A percentile compares a stretch with the other conserved stretches of the same genome.
Conservation (phyloP, 495 filamentous ascomycete genomes). For the Daldinia decipiens region DNA sequence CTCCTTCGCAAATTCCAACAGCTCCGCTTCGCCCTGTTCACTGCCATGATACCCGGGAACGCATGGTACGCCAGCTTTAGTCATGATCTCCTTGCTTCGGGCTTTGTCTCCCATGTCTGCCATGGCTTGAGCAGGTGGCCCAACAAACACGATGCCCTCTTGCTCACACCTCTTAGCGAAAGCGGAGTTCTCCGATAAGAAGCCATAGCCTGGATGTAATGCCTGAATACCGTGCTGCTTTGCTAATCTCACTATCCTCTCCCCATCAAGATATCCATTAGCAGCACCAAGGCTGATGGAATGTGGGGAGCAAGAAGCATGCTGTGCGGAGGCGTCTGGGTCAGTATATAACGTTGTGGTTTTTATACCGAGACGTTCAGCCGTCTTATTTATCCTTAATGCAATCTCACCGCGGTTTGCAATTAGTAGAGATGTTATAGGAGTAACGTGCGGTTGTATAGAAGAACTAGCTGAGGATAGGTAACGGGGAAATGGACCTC, state of each 20-base stretch:
- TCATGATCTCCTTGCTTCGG: conserved; percentile 93
- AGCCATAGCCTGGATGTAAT: conserved; percentile 97
- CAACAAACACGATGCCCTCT: conserved; percentile 93
- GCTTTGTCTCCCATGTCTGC: conserved; percentile 98
- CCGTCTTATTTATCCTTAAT: conserved; percentile 88
- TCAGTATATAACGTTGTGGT: conserved; percentile 96
- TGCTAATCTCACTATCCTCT: conserved; percentile 88
- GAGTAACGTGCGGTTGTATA: conserved; percentile 49
- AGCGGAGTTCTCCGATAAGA: conserved; percentile 91
- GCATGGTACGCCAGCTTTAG: conserved; percentile 88
- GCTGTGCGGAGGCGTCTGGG: conserved; percentile 85
- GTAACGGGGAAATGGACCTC: conserved; percentile 39
- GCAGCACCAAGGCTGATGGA: conserved; percentile 83
- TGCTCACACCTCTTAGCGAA: conserved; percentile 92
- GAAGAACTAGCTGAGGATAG: conserved; percentile 42
- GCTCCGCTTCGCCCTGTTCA: conserved; percentile 78
- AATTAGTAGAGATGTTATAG: conserved; percentile 88
- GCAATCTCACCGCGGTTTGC: conserved; percentile 98
- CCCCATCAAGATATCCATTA: conserved; percentile 89
- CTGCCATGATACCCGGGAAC: conserved; percentile 94
- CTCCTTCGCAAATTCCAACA: conserved; percentile 77
- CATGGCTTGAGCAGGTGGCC: conserved; percentile 91
- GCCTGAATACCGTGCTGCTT: conserved; percentile 85
- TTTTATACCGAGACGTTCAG: conserved; percentile 85
- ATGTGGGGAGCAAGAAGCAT: conserved; percentile 84